phyloP scores from a whole-genome alignment of 352 stramenopile genomes.

The Phytopythium helicoides region DNA sequence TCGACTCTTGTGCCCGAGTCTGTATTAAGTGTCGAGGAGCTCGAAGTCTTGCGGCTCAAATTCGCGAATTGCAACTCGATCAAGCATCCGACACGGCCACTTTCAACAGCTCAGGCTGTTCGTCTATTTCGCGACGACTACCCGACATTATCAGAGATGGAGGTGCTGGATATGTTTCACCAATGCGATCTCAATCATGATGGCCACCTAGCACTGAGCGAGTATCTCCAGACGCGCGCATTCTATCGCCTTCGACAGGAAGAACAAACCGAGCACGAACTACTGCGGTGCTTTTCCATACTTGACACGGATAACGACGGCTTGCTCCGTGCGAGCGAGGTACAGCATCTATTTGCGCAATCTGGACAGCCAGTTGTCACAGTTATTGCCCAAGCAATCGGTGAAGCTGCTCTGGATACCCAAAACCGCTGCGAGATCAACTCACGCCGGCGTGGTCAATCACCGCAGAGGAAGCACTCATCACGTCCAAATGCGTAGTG shows the following conservation, averaged over 20 bases:
- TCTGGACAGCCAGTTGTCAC: constrained; percentile 36
- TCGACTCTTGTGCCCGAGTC: constrained; percentile 27
- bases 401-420: constrained; percentile 42
- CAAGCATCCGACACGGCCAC: constrained; percentile 21
- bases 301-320: constrained; percentile 61
- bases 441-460: too few species aligned
- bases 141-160: constrained; percentile 54
- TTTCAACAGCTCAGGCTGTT: constrained; percentile 41
- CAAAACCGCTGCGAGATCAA: too few species aligned
- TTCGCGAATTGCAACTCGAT: constrained; percentile 48
- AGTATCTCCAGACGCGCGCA: constrained; percentile 58
- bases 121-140: constrained; percentile 67
- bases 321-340: constrained; percentile 46
- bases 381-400: constrained; percentile 48
- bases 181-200: constrained; percentile 64
- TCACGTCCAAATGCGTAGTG: too few species aligned
- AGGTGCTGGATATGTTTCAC: constrained; percentile 53
- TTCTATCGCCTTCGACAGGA: constrained; percentile 57
- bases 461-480: too few species aligned
- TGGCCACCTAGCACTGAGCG: constrained; percentile 45
- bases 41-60: constrained; percentile 44
- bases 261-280: constrained; percentile 46
- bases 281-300: constrained; percentile 61
- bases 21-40: constrained; percentile 49
- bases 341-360: constrained; percentile 49